Base-by-base conservation (phyloP, 768 basidiomycete genomes). In the Porphyrellus cyaneotinctus region DNA sequence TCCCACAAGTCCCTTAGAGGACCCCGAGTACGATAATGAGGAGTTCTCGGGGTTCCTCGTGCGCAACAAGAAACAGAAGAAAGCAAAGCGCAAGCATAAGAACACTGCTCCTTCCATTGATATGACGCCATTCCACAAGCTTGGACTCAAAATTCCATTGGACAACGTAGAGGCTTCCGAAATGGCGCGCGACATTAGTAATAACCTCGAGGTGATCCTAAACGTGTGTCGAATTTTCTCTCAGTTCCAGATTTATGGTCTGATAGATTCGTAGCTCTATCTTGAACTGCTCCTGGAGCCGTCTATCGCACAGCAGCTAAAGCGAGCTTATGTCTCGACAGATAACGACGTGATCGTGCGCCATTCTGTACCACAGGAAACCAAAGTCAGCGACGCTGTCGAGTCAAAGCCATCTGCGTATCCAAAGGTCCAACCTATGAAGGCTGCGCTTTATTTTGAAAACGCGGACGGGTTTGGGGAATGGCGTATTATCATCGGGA, bases 401-500 rank as follows among this genome's bases (percentile, higher is more conserved):
- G 58, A 66, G n/a, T 15, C 50, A 26, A 36, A 35, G 13, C 59
- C 64, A 2, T 58, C 64, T 6, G 74, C 72, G 1, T 77, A 70
- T 47, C 79, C 80, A 0, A 69, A 69, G 46, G 75, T 82, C 0
- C 82, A 79, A 47, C 79, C 83, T 0, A 74, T 83, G 73, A 84
- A 79, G 63, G 77, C 82, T 58, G 81, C 81, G 0, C 65, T 84
- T 1, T 77, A 83, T 62, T 83, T 84, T 52, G 78, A 83, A 23
- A 81, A 74, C 36, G 75, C 78, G 0, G 72, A 78, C 10, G 81
- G 79, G 0, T 84, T 87, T 38, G 86, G 87, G 3, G 74, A 78
- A 22, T 88, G 86, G 87, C 69, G 70, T 0, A 78, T 88, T 44
- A 64, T 83, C 17, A 77, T 85, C 6, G 77, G 79, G 8, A 75